phyloP scores from a whole-genome alignment of 2,329 filamentous ascomycete species.

The Colletotrichum sp. region DNA sequence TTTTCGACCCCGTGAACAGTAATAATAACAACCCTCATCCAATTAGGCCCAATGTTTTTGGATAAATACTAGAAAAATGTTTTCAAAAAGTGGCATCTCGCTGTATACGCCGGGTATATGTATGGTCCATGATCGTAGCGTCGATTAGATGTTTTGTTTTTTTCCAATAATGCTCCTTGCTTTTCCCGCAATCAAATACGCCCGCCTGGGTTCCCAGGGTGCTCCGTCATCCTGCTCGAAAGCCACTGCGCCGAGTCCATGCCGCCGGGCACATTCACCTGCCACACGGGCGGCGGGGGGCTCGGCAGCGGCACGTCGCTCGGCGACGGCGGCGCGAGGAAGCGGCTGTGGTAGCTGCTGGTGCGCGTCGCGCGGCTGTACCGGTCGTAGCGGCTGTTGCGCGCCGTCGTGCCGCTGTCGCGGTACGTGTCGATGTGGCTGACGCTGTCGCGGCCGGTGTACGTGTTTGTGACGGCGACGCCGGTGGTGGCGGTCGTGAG shows the following conservation, averaged over 20 bases:
- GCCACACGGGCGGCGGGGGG: not conserved
- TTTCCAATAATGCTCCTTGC: not conserved
- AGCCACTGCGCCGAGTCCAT: constrained; percentile 13
- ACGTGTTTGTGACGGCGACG: not conserved
- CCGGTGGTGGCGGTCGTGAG: not conserved
- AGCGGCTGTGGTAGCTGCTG: constrained; percentile 1
- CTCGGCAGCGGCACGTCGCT: not conserved
- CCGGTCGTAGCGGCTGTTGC: not conserved
- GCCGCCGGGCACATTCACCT: not conserved
- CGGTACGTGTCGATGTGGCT: not conserved
- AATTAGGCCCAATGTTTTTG: not conserved
- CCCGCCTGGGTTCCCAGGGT: not conserved
- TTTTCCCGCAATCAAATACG: not conserved
- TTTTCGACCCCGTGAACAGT: not conserved
- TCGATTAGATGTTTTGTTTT: no score
- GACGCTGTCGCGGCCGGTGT: not conserved
- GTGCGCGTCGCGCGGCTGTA: constrained; percentile 1
- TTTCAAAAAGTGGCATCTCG: not conserved
- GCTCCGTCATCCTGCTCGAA: constrained; percentile 3
- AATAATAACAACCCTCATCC: not conserved
- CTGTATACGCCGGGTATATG: not conserved
- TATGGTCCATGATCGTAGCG: not conserved
- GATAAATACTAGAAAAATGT: not conserved
- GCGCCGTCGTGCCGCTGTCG: not conserved
- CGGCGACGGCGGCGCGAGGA: not conserved